These are phyloP conservation scores for Sphaerosporella brunnea DNA, from an alignment of 495 filamentous ascomycete species.

Conservation along the genomic window DNA sequence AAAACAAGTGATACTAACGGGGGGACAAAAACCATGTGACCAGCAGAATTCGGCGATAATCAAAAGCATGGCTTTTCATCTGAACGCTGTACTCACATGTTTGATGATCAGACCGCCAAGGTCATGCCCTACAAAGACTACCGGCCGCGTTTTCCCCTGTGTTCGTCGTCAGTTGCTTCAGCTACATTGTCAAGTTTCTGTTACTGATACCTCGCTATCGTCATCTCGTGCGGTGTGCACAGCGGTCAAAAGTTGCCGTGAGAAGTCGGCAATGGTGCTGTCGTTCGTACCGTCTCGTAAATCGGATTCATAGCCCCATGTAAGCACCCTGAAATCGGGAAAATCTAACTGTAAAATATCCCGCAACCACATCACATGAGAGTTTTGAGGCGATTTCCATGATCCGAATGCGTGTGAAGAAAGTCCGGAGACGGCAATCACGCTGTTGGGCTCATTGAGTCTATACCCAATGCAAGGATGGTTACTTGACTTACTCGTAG, in stretches of 20 bases:
- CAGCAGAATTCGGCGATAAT: not conserved
- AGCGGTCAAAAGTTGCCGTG: not conserved
- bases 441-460: not conserved
- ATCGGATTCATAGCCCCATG: constrained; percentile 11
- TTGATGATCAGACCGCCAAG: constrained; percentile 27
- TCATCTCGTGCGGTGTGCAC: not conserved
- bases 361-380: constrained; percentile 11
- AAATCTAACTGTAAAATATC: constrained; percentile 8
- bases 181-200: no score
- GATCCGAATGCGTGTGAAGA: constrained; percentile 11
- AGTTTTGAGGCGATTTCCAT: constrained; percentile 7
- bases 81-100: not conserved
- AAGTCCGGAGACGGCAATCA: constrained; percentile 11
- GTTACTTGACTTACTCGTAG: constrained; percentile 4
- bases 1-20: not conserved
- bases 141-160: no score
- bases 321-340: constrained; percentile 6
- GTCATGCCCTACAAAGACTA: constrained; percentile 28
- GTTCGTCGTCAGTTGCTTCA: no score
- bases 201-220: not conserved
- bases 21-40: not conserved
- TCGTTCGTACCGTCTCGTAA: not conserved
- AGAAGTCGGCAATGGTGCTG: not conserved
- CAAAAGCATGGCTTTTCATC: not conserved
- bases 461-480: not conserved